Evolutionary conservation across 129 eudicot genomes (phyloP), one percentile per base, ranked within the genome.

Genomic region (Flaveria ramosissima): DNA sequence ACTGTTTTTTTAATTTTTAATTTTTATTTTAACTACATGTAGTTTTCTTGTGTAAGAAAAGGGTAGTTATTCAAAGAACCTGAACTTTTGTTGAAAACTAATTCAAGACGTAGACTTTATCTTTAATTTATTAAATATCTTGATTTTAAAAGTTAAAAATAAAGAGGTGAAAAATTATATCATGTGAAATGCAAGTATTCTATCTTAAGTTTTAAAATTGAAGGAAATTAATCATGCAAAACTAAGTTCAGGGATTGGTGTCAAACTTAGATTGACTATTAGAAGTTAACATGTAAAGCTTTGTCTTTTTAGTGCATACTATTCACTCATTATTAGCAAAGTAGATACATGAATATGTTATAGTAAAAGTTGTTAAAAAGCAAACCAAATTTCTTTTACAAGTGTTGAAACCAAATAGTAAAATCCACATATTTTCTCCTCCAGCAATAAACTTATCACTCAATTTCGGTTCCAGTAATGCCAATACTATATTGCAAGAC

Each of bases 351-450:
- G 43, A 20, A 12, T 69, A 47, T 46, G 21, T 27, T 56, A 24
- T 23, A 45, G 43, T 46, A 13, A 50, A 20, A 56, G 71, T 42
- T 64, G 14, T 15, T 13, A 47, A 62, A 50, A 70, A 10, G 72
- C 83, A 10, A 85, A 90, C 96, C 96, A 13, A 85, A 30, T 30
- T 88, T 80, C 86, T 92, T 84, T 90, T 87, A 14, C 92, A 92
- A 17, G 92, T 88, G 68, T 90, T 85, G 80, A 90, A 90, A 76
- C 88, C 92, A 78, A 84, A 90, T 9, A 90, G 47, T 13, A 81
- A 90, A 72, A 90, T 81, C 96, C 96, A 88, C 96, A 90, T 88
- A 71, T 88, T 92, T 88, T 88, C 96, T 52, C 92, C 96, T 26
- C 90, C 96, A 51, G 92, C 96, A 84, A 88, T 80, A 68, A 90